phyloP scores from a whole-genome alignment of 768 basidiomycete genomes.

The Lentinula boryana region DNA sequence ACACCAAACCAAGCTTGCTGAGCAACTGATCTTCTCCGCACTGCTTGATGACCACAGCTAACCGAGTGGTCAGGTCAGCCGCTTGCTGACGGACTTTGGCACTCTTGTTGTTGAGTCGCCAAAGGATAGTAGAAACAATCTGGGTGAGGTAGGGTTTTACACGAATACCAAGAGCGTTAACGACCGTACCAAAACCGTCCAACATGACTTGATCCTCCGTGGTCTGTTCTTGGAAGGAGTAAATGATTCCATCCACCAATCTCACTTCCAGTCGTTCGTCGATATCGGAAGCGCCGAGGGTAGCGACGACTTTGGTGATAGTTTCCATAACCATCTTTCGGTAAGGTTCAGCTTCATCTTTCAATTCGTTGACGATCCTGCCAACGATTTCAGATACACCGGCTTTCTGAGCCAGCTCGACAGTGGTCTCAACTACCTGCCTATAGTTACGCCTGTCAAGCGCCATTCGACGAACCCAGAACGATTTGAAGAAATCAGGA shows the following conservation, averaged over 20 bases:
- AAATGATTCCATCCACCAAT: constrained; percentile 97
- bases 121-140: constrained; percentile 97
- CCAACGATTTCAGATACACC: constrained; percentile 97
- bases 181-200: constrained; percentile 96
- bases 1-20: constrained; percentile 91
- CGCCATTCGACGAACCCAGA: constrained; percentile 99
- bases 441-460: constrained; percentile 93
- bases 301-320: constrained; percentile 92
- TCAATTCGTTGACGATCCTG: constrained; percentile 81
- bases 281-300: constrained; percentile 94
- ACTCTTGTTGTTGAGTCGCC: constrained; percentile 99
- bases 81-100: constrained; percentile 99
- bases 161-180: constrained; percentile 92
- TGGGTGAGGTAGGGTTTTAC: constrained; percentile 99
- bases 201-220: constrained; percentile 99
- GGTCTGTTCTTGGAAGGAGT: constrained; percentile 99
- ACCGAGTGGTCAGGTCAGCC: constrained; percentile 93
- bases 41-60: constrained; percentile 98
- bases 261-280: constrained; percentile 93
- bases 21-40: constrained; percentile 95
- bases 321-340: constrained; percentile 99
- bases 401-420: constrained; percentile 95
- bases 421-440: constrained; percentile 97
- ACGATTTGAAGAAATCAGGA: constrained; percentile 98
- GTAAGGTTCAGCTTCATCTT: constrained; percentile 87